Evolutionary conservation across 768 basidiomycete species (phyloP).

Genomic region (Russula sp.): DNA sequence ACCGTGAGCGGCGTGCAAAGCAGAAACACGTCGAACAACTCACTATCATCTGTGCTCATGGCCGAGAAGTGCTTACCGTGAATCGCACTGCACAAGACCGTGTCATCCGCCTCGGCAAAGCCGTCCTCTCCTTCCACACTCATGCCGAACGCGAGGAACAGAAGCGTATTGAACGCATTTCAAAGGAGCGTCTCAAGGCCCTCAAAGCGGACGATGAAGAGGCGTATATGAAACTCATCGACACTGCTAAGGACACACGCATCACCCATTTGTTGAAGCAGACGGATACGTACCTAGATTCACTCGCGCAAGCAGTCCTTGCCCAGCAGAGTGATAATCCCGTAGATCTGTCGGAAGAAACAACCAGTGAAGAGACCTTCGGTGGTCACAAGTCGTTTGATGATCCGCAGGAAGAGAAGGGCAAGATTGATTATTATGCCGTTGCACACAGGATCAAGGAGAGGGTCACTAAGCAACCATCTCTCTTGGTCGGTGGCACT

Average conservation of each 20-base stretch:
- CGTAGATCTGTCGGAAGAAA: slow-evolving; percentile 45
- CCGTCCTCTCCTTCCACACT: slow-evolving; percentile 76
- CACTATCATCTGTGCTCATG: slow-evolving; percentile 76
- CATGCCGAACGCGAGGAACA: slow-evolving; percentile 97
- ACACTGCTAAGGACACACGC: slow-evolving; percentile 97
- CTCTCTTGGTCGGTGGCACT: slow-evolving; percentile 74
- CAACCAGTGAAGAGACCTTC: slow-evolving; percentile 82
- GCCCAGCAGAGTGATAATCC: slow-evolving; percentile 77
- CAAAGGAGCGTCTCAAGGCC: slow-evolving; percentile 96
- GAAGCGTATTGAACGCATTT: slow-evolving; percentile 90
- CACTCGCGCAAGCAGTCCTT: slow-evolving; percentile 86
- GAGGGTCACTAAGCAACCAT: slow-evolving; percentile 67
- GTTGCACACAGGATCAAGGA: slow-evolving; percentile 92
- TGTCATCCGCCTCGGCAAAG: slow-evolving; percentile 54
- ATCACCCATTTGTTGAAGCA: slow-evolving; percentile 94
- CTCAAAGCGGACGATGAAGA: slow-evolving; percentile 98
- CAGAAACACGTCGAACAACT: slow-evolving; percentile 96
- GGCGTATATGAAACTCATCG: slow-evolving; percentile 98
- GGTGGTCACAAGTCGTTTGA: slow-evolving; percentile 72
- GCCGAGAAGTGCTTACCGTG: slow-evolving; percentile 60
- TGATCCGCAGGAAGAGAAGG: slow-evolving; percentile 49
- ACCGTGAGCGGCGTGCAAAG: slow-evolving; percentile 91
- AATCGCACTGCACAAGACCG: slow-evolving; percentile 56
- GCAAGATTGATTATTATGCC: slow-evolving; percentile 92
- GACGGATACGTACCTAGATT: slow-evolving; percentile 92